Evolutionary conservation across 2,329 filamentous ascomycete genomes (phyloP).

Genomic region (Pyrenophora seminiperda): DNA sequence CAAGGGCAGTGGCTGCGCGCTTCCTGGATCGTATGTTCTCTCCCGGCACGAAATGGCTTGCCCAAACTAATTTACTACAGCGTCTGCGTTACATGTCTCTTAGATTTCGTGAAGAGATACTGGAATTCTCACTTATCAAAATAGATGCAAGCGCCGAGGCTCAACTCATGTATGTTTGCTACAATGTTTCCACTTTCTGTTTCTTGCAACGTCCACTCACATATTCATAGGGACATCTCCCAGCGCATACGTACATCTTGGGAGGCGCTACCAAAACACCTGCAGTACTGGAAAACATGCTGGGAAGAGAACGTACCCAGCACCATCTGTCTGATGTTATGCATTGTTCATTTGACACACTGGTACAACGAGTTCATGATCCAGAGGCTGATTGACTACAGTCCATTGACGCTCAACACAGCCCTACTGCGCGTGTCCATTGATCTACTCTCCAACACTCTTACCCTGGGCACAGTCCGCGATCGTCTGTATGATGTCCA

Average conservation of each 20-base stretch:
- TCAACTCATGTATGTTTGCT: conserved; percentile 26
- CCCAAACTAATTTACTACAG: conserved; percentile 7
- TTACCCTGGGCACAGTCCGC: conserved; percentile 35
- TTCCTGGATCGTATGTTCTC: conserved; percentile 32
- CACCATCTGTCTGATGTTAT: conserved; percentile 42
- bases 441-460: conserved; percentile 35
- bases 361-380: conserved; percentile 47
- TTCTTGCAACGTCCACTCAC: background rate
- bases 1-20: conserved; percentile 30
- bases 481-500: conserved; percentile 42
- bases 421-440: conserved; percentile 34
- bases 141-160: conserved; percentile 26
- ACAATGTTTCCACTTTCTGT: background rate
- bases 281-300: conserved; percentile 38
- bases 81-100: conserved; percentile 33
- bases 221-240: conserved; percentile 32
- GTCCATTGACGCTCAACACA: conserved; percentile 29
- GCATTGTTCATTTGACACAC: conserved; percentile 39
- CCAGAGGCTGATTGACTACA: conserved; percentile 39
- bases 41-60: background rate
- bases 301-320: conserved; percentile 36
- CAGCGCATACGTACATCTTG: conserved; percentile 34
- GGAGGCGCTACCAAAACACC: conserved; percentile 34
- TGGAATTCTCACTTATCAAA: conserved; percentile 35
- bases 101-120: conserved; percentile 41